Percentiles rank a stretch among this genome's conserved stretches.
Conservation (phyloP, 2,329 filamentous ascomycete genomes). For the Tolypocladium amazonense region DNA sequence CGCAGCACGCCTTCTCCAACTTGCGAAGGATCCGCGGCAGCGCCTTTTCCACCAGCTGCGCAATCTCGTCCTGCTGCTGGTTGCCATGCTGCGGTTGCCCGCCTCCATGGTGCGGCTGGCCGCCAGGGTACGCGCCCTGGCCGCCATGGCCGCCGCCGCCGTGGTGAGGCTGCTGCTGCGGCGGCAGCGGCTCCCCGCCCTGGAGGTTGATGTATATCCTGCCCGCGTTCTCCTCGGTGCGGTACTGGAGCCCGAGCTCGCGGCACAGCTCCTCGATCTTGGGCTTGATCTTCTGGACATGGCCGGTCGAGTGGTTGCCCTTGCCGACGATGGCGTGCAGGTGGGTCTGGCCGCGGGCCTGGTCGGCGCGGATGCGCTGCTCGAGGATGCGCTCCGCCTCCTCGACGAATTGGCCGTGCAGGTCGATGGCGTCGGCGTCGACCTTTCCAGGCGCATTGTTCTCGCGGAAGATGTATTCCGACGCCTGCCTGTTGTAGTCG, state of each 20-base stretch:
- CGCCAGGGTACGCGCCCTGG: constrained; percentile 20
- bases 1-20: constrained; percentile 60
- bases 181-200: constrained; percentile 52
- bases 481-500: constrained; percentile 80
- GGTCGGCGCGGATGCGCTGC: constrained; percentile 71
- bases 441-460: constrained; percentile 77
- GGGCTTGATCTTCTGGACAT: constrained; percentile 94
- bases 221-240: constrained; percentile 81
- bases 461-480: constrained; percentile 89
- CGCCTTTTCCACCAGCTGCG: constrained; percentile 49
- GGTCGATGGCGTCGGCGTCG: constrained; percentile 73
- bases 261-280: constrained; percentile 78
- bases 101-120: constrained; percentile 17
- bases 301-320: constrained; percentile 73
- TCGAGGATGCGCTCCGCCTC: constrained; percentile 89
- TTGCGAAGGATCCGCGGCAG: constrained; percentile 51
- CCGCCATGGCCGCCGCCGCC: constrained; percentile 16
- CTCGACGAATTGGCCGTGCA: constrained; percentile 90
- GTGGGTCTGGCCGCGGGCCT: constrained; percentile 63
- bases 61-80: constrained; percentile 43
- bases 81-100: constrained; percentile 28
- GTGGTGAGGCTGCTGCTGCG: constrained; percentile 23
- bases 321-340: constrained; percentile 94
- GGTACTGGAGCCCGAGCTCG: constrained; percentile 72
- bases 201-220: constrained; percentile 80